Percentiles rank a stretch among this genome's conserved stretches.
Conservation (phyloP, 2,329 filamentous ascomycete genomes). For the Hypoxylon sp. region DNA sequence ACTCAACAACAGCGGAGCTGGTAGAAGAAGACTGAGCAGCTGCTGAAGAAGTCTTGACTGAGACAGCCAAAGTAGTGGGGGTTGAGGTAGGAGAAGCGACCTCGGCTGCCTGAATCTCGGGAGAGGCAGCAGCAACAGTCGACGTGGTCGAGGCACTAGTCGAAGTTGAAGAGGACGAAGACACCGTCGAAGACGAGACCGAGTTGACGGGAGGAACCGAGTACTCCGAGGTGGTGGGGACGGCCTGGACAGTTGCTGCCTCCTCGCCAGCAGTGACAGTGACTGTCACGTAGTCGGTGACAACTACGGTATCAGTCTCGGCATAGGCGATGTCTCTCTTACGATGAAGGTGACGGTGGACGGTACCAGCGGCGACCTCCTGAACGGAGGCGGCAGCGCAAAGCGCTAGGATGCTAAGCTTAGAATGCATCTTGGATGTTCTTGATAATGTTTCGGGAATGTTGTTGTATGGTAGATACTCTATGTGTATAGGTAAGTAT, state of each 20-base stretch:
- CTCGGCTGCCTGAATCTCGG: slow-evolving; percentile 5
- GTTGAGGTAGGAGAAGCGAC: slow-evolving; percentile 17
- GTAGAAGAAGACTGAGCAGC: slow-evolving; percentile 13
- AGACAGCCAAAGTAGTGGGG: slow-evolving; percentile 41
- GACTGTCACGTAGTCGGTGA: slow-evolving; percentile 45
- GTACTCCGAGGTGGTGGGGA: slow-evolving; percentile 10
- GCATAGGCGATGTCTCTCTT: slow-evolving; percentile 44
- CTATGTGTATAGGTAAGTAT: slow-evolving; percentile 12
- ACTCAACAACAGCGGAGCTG: background rate
- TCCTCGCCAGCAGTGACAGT: slow-evolving; percentile 41
- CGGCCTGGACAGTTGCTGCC: slow-evolving; percentile 20
- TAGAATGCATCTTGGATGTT: slow-evolving; percentile 43
- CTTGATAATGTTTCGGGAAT: slow-evolving; percentile 7
- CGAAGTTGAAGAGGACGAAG: slow-evolving; percentile 14
- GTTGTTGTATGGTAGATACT: slow-evolving; percentile 7
- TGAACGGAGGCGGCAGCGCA: slow-evolving; percentile 44
- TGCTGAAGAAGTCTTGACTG: slow-evolving; percentile 32
- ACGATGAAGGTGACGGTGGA: slow-evolving; percentile 43
- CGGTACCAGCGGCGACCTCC: slow-evolving; percentile 39
- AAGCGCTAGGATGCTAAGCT: slow-evolving; percentile 45
- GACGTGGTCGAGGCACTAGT: slow-evolving; percentile 25
- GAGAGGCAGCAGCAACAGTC: background rate
- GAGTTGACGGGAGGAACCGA: slow-evolving; percentile 14
- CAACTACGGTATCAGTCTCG: slow-evolving; percentile 44
- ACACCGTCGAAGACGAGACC: too few relatives aligned